Evolutionary conservation across 164 flowering plant genomes (phyloP).

Genomic region (Aristolochia californica): DNA sequence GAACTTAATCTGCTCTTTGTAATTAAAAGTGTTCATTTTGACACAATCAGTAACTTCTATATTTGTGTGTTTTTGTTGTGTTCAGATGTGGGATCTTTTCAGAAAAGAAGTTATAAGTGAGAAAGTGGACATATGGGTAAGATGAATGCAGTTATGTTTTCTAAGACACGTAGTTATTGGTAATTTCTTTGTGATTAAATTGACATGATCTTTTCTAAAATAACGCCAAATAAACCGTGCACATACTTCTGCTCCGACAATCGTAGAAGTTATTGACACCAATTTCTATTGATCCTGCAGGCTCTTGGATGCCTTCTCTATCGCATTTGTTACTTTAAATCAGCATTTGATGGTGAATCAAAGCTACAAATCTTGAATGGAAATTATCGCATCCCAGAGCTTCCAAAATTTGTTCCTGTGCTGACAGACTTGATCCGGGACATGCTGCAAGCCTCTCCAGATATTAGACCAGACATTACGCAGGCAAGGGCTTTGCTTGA

Average conservation of each 20-base stretch:
- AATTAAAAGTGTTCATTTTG: slow-evolving; percentile 7
- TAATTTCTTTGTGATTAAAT: background rate
- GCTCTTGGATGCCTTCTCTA: slow-evolving; percentile 96
- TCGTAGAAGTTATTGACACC: slow-evolving; percentile 1
- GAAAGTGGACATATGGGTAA: slow-evolving; percentile 99
- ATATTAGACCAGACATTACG: slow-evolving; percentile 94
- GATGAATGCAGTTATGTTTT: slow-evolving; percentile 13
- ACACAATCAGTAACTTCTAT: slow-evolving; percentile 12
- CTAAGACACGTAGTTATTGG: too few relatives aligned
- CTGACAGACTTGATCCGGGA: slow-evolving; percentile 69
- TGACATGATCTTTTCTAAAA: too few relatives aligned
- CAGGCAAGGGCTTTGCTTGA: slow-evolving; percentile 99
- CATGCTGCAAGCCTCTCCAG: slow-evolving; percentile 89
- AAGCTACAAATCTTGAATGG: slow-evolving; percentile 94
- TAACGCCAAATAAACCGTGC: too few relatives aligned
- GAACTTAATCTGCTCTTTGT: slow-evolving; percentile 3
- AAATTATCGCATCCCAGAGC: slow-evolving; percentile 90
- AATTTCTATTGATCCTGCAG: slow-evolving; percentile 24
- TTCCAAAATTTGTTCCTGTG: slow-evolving; percentile 63
- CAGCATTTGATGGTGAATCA: slow-evolving; percentile 98
- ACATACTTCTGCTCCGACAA: too few relatives aligned
- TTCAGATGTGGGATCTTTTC: slow-evolving; percentile 96
- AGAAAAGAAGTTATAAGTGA: slow-evolving; percentile 82
- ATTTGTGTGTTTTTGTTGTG: slow-evolving; percentile 11
- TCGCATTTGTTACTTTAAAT: slow-evolving; percentile 86